phyloP scores from a whole-genome alignment of 2,329 filamentous ascomycete species.

The Venturiaceae sp. region DNA sequence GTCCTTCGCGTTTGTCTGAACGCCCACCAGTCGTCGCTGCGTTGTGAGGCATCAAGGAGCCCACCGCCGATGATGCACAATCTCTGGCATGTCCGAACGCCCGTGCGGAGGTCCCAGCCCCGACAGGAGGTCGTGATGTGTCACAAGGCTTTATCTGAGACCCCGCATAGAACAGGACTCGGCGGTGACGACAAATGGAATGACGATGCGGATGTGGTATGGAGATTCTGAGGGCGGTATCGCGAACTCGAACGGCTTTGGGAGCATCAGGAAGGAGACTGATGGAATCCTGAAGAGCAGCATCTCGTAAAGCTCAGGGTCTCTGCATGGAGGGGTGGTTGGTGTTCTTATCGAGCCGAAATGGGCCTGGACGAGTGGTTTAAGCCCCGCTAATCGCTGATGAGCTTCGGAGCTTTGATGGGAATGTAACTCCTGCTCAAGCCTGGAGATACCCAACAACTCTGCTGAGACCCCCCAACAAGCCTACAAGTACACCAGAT shows the following conservation, averaged over 20 bases:
- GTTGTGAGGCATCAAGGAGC: not conserved
- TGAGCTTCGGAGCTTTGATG: not conserved
- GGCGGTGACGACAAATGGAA: not conserved
- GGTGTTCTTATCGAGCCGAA: not conserved
- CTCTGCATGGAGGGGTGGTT: not conserved
- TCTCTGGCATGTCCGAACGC: too few species aligned
- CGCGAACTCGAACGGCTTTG: not conserved
- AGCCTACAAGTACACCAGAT: not conserved
- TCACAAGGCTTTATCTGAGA: constrained; percentile 2
- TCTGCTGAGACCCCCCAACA: not conserved
- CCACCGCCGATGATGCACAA: too few species aligned
- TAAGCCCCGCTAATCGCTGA: not conserved
- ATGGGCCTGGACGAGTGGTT: not conserved
- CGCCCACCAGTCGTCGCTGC: not conserved
- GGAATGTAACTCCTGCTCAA: not conserved
- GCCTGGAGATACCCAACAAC: not conserved
- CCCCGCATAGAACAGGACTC: not conserved
- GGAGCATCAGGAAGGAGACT: not conserved
- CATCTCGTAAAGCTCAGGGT: not conserved
- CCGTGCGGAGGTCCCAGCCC: not conserved
- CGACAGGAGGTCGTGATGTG: not conserved
- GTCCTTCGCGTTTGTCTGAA: too few species aligned
- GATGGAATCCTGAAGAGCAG: not conserved
- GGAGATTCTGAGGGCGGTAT: not conserved
- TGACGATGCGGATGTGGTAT: not conserved